Conservation (phyloP, 2,329 filamentous ascomycete species). For the Fusarium oligoseptatum region DNA sequence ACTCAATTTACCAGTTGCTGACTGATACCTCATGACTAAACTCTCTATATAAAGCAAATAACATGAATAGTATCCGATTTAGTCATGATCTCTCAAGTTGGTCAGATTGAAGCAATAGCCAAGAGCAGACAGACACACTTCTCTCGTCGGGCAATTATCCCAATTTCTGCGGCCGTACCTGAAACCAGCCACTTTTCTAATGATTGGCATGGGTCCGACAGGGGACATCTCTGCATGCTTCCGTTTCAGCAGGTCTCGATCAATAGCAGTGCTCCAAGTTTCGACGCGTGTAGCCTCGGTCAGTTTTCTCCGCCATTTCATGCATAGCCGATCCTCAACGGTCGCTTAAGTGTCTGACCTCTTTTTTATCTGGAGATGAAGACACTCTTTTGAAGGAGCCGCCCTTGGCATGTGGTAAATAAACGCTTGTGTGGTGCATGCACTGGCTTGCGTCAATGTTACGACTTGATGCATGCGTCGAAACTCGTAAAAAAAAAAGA, state of each 20-base stretch:
- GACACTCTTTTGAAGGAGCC: not conserved
- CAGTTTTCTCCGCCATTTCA: not conserved
- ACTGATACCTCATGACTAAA: not conserved
- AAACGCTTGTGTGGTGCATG: not conserved
- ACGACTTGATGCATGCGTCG: slow-evolving; percentile 4
- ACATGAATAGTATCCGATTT: not conserved
- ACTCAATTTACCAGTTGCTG: not conserved
- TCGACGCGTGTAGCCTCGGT: not conserved
- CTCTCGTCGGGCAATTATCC: not conserved
- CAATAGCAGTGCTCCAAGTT: not conserved
- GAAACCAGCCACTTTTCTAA: not conserved
- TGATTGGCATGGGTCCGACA: not conserved
- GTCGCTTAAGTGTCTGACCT: not conserved
- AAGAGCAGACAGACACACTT: not conserved
- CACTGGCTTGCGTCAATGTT: slow-evolving; percentile 3
- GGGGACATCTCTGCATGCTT: not conserved
- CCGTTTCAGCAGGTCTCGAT: not conserved
- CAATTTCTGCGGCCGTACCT: not conserved
- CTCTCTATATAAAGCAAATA: not conserved
- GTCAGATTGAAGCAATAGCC: not conserved
- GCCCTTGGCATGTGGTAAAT: not conserved
- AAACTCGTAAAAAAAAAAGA: slow-evolving; percentile 6
- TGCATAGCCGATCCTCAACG: not conserved
- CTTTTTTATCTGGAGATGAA: not conserved
- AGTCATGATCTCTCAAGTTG: not conserved